Percentiles rank a stretch among this genome's conserved stretches.
Evolutionary conservation across 352 stramenopile genomes (phyloP).

Genomic region (Phytopythium helicoides): DNA sequence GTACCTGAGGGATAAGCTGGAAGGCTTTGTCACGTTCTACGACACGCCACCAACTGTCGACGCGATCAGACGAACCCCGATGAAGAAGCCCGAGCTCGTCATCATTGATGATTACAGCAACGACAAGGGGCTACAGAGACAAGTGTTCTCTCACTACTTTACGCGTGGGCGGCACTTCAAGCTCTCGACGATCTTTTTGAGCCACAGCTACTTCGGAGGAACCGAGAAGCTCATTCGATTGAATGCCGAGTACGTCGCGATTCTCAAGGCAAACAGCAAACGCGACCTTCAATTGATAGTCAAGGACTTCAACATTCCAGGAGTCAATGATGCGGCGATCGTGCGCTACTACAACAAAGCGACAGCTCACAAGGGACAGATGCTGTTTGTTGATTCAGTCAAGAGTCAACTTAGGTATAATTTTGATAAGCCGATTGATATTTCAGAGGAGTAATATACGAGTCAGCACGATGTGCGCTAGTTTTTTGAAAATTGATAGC

Average conservation of each 20-base stretch:
- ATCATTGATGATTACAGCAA: constrained; percentile 20
- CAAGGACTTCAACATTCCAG: constrained; percentile 5
- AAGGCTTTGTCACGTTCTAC: constrained; percentile 14
- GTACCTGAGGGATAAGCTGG: constrained; percentile 17
- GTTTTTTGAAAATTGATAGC: neutral
- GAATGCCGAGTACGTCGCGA: constrained; percentile 12
- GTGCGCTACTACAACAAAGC: constrained; percentile 2
- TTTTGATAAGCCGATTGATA: constrained; percentile 1
- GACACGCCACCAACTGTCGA: constrained; percentile 2
- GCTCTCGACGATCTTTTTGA: neutral
- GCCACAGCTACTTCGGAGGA: constrained; percentile 26
- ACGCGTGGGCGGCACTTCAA: constrained; percentile 4
- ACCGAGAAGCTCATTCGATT: constrained; percentile 20
- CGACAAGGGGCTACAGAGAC: constrained; percentile 4
- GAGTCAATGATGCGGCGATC: neutral
- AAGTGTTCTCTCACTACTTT: constrained; percentile 8
- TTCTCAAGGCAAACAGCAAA: constrained; percentile 13
- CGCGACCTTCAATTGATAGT: constrained; percentile 13
- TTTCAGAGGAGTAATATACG: neutral
- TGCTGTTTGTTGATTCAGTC: constrained; percentile 2
- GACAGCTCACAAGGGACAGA: neutral
- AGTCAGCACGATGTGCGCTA: neutral
- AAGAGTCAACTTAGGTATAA: constrained; percentile 3
- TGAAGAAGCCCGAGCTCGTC: constrained; percentile 12
- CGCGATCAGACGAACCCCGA: neutral